Evolutionary conservation across 116 monocot species (phyloP).

Genomic region (Iris pallida): DNA sequence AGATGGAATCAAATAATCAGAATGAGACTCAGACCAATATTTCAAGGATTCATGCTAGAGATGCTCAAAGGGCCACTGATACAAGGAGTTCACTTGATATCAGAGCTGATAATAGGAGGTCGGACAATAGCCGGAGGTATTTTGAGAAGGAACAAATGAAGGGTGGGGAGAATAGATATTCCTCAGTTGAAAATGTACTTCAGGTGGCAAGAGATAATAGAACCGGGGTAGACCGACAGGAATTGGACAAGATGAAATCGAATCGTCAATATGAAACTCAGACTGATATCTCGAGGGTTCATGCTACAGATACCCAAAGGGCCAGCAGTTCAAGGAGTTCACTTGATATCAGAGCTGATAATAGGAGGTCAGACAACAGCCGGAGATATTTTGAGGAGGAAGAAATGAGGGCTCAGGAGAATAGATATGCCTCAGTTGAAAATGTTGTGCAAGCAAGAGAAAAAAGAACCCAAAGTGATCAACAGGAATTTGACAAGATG

Average conservation of each 20-base stretch:
- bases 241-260: conserved; percentile 9
- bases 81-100: conserved; percentile 9
- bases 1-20: conserved; percentile 15
- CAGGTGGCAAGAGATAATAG: conserved; percentile 25
- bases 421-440: background rate
- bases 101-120: conserved; percentile 3
- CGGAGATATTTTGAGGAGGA: background rate
- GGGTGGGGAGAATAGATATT: conserved; percentile 21
- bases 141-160: conserved; percentile 17
- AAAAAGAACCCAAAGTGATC: conserved; percentile 3
- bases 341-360: background rate
- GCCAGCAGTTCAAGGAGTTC: conserved; percentile 7
- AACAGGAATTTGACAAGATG: background rate
- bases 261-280: conserved; percentile 13
- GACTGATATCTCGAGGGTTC: conserved; percentile 16
- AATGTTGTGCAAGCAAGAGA: conserved; percentile 5
- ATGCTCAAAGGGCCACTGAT: conserved; percentile 6
- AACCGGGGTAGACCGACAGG: conserved; percentile 16
- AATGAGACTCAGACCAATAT: conserved; percentile 11
- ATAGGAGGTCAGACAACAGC: background rate
- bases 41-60: conserved; percentile 17
- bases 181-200: conserved; percentile 37
- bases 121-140: conserved; percentile 7
- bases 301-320: conserved; percentile 14
- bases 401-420: background rate